phyloP scores from a whole-genome alignment of 176 grass and related monocot genomes.

The Typha latifolia region DNA sequence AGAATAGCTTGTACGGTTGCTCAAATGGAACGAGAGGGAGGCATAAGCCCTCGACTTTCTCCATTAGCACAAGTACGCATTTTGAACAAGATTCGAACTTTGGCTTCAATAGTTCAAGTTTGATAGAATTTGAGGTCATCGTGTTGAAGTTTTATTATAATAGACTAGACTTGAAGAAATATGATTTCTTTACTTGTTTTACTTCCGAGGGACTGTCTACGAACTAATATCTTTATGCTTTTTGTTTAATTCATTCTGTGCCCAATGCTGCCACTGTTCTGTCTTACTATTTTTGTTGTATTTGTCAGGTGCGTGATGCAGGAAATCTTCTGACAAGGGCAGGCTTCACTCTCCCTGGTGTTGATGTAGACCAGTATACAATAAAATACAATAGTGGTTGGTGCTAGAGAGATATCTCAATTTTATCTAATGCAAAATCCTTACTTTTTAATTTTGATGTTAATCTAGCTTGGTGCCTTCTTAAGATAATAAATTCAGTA shows the following conservation, averaged over 20 bases:
- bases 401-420: slow-evolving; percentile 5
- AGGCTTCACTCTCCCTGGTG: slow-evolving; percentile 71
- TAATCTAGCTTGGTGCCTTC: not conserved
- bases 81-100: slow-evolving; percentile 14
- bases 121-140: not conserved
- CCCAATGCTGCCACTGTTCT: slow-evolving; percentile 7
- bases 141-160: too few relatives aligned
- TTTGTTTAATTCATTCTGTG: not conserved
- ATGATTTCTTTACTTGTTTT: too few relatives aligned
- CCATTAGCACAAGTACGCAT: slow-evolving; percentile 82
- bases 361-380: slow-evolving; percentile 90
- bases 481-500: too few relatives aligned
- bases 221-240: too few relatives aligned
- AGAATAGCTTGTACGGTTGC: slow-evolving; percentile 91
- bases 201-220: too few relatives aligned
- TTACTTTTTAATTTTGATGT: not conserved
- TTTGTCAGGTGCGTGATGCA: slow-evolving; percentile 78
- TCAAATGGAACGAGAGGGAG: slow-evolving; percentile 96
- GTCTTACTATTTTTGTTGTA: slow-evolving; percentile 5
- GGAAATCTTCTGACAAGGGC: slow-evolving; percentile 91
- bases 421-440: not conserved
- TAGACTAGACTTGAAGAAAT: too few relatives aligned
- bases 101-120: not conserved
- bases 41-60: slow-evolving; percentile 83
- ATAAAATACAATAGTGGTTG: slow-evolving; percentile 82